phyloP scores from a whole-genome alignment of 2,329 filamentous ascomycete genomes.

The Fusarium tricinctum region DNA sequence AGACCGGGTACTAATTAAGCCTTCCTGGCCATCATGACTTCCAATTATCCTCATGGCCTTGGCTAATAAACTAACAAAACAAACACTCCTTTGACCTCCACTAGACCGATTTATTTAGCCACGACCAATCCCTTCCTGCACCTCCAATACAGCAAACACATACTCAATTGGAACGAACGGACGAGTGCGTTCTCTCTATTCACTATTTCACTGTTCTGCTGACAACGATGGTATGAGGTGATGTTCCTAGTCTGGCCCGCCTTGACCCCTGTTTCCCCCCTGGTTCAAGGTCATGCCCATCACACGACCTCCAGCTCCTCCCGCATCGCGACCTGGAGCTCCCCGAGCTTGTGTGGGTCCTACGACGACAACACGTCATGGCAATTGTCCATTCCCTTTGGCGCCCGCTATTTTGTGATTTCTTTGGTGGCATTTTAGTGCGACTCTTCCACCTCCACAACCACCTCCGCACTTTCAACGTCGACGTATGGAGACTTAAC shows the following conservation, averaged over 20 bases:
- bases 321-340: conserved; percentile 48
- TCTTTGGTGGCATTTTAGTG: conserved; percentile 31
- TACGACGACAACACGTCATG: conserved; percentile 41
- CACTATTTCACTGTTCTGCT: conserved; percentile 15
- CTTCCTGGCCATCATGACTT: conserved; percentile 21
- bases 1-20: not conserved
- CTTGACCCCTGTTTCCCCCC: conserved; percentile 30
- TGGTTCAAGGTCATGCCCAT: conserved; percentile 28
- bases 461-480: conserved; percentile 48
- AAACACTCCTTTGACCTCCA: not conserved
- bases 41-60: conserved; percentile 8
- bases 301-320: conserved; percentile 42
- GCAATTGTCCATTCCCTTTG: conserved; percentile 16
- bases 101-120: not conserved
- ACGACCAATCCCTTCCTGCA: not conserved
- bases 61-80: not conserved
- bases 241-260: conserved; percentile 18
- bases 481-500: conserved; percentile 11
- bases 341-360: conserved; percentile 51
- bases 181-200: conserved; percentile 11
- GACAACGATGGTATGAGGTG: conserved; percentile 25
- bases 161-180: not conserved
- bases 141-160: not conserved
- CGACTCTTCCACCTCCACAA: conserved; percentile 41
- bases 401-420: conserved; percentile 20